Base-by-base conservation (phyloP, 2,329 filamentous ascomycete species). In the Cordyceps fumosorosea region DNA sequence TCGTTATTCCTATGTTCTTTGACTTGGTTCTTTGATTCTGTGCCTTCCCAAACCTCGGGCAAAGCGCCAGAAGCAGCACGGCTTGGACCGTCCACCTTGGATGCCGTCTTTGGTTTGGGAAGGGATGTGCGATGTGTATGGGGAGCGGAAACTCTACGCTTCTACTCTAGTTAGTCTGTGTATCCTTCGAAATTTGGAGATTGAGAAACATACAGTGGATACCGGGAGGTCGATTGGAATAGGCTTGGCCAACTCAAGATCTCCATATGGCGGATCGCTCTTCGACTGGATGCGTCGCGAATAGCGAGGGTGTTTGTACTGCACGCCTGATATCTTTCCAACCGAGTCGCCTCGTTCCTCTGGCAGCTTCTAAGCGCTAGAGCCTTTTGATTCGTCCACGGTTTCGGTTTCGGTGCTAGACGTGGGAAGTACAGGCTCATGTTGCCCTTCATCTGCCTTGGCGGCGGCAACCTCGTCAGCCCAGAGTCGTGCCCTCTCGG, bases 271-370 rank as follows among this genome's bases (percentile, higher is more conserved):
- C 37, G 78, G 77, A 66, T 81, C 79, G 64, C 79, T 81, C 67
- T 77, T 80, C 53, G 78, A 80, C 63, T 81, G 76, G 24, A 77
- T 71, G 44, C 78, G 74, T n/a, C 78, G 74, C 53, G 75, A 79
- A 63, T 80, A 80, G 32, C 70, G 70, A 12, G 75, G 75, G 20
- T 68, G 65, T 53, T 72, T 75, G 52, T 72, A 69, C 47, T 69
- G 63, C n/a, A 67, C 63, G 54, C 37, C 14, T 12, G 60, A 65
- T 53, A 47, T 34, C 12, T 60, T 57, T 12, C 71, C 67, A 16
- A 60, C 64, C 56, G 60, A 64, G 67, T 60, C 62, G 60, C 20
- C 54, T 40, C 60, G 29, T 52, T 65, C 65, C 66, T 70, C 48
- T 29, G 66, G 59, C 62, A 67, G 45, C 47, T 66, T 56, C 65